Evolutionary conservation across 2,329 filamentous ascomycete species (phyloP), one percentile per base, ranked within the genome.

Genomic region (Trichoderma cornu-damae): DNA sequence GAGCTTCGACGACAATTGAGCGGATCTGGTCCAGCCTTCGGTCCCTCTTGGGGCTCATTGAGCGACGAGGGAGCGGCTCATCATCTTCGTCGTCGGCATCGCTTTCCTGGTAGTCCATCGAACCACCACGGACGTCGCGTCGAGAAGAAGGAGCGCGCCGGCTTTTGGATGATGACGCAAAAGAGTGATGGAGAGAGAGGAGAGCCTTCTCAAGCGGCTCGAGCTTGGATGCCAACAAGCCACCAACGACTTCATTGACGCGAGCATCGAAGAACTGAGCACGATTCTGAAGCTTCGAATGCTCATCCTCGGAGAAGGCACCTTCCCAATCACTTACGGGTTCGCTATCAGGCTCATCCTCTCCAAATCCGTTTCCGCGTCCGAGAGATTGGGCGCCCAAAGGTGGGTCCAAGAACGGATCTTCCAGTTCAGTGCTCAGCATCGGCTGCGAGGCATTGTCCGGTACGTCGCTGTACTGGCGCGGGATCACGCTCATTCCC

Each of bases 41-140:
- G 67, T 96, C 90, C 60, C 86, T 82, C 58, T 83, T 82, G 16
- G 91, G 90, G 64, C 92, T 96, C 64, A 86, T 79, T 5, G 88
- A 88, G 51, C 89, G 85, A 68, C 84, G 79, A 61, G 79, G 74
- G 59, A 74, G 61, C 56, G 84, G 80, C 57, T 86, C 89, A 20
- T 96, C 91, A 63, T 95, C 92, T 68, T 96, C 91, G 61, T 96
- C 92, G 69, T 97, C 93, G 9, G 94, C 93, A 73, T 97, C 94
- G 68, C 93, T 96, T 59, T 95, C 85, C 47, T 83, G 79, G 3
- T 80, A 67, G 28, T 90, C 88, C n/a, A 78, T 83, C 46, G 88
- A 92, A 38, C 83, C 72, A 69, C 86, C 90, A 63, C 85, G 83
- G 62, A 82, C 78, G 24, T 81, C 79, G 38, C 80, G 80, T 28